A percentile compares a stretch with the other conserved stretches of the same genome.
phyloP scores from a whole-genome alignment of 2,329 filamentous ascomycete species.

The Stylonectria norvegica region DNA sequence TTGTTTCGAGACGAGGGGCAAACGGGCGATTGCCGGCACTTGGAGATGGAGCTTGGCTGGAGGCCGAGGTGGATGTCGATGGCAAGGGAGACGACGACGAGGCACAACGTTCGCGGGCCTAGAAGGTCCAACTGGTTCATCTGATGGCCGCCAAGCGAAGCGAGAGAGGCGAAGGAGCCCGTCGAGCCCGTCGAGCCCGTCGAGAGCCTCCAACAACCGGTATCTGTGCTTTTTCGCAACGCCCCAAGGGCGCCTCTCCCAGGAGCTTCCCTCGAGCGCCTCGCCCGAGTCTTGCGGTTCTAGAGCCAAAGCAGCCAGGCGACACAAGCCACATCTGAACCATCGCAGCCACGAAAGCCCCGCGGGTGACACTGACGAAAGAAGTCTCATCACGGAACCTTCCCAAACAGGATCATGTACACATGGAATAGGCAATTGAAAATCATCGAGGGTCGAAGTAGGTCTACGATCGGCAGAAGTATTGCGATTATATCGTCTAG shows the following conservation, averaged over 20 bases:
- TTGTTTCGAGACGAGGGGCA: slow-evolving; percentile 29
- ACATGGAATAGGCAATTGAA: slow-evolving; percentile 14
- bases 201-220: too few relatives aligned
- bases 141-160: background rate
- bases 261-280: background rate
- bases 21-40: slow-evolving; percentile 20
- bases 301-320: background rate
- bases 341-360: background rate
- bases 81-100: slow-evolving; percentile 1
- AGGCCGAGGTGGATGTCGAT: background rate
- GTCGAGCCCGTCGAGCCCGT: too few relatives aligned
- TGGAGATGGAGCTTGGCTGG: slow-evolving; percentile 11
- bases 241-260: background rate
- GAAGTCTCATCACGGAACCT: slow-evolving; percentile 11
- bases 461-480: too few relatives aligned
- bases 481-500: too few relatives aligned
- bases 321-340: background rate
- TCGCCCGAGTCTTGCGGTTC: background rate
- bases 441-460: too few relatives aligned
- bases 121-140: background rate
- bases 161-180: too few relatives aligned
- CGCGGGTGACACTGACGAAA: slow-evolving; percentile 11
- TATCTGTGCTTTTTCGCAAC: too few relatives aligned
- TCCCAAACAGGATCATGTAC: too few relatives aligned
- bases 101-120: background rate